Evolutionary conservation across 23 red algal genomes (phyloP).

Genomic region (Gracilaria gracilis): DNA sequence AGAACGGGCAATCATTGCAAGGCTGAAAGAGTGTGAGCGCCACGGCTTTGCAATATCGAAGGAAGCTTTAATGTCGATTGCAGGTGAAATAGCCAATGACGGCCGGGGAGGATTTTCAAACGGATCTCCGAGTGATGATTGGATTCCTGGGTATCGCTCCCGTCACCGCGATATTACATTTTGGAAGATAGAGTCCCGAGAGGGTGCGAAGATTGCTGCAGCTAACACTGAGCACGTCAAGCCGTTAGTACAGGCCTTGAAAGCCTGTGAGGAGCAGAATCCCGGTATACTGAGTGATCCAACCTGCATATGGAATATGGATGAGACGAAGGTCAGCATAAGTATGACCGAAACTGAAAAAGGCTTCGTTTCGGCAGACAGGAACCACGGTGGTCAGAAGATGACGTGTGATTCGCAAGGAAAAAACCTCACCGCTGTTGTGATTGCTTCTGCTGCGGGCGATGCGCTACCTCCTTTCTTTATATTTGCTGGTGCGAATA

Average conservation of each 20-base stretch:
- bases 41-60: no score
- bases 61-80: no score
- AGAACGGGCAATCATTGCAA: no score
- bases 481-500: background rate
- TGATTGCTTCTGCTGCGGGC: slow-evolving; percentile 12
- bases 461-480: slow-evolving; percentile 10
- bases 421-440: slow-evolving; percentile 5
- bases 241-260: background rate
- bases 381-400: background rate
- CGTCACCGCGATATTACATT: background rate
- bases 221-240: background rate
- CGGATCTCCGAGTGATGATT: background rate
- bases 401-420: background rate
- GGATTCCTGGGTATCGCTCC: background rate
- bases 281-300: background rate
- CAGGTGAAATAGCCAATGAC: no score
- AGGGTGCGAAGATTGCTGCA: background rate
- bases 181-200: background rate
- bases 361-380: background rate
- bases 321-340: slow-evolving; percentile 10
- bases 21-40: no score
- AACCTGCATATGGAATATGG: slow-evolving; percentile 27
- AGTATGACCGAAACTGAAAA: background rate
- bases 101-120: background rate
- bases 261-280: background rate